A percentile compares a stretch with the other conserved stretches of the same genome.
phyloP scores from a whole-genome alignment of 1,139 yeast genomes.

The Magnusiomyces sp. region DNA sequence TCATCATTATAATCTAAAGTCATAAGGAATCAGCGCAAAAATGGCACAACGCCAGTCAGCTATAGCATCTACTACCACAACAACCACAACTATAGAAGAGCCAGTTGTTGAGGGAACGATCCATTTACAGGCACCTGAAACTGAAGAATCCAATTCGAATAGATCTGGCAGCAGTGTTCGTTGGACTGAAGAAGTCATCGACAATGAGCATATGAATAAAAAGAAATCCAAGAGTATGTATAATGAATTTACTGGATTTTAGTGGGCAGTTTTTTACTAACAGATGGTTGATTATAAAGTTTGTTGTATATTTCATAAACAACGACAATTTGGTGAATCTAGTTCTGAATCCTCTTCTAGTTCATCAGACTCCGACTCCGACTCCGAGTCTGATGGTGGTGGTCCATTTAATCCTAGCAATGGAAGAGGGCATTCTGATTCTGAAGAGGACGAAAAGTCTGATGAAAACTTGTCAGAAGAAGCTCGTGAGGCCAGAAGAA shows the following conservation, averaged over 20 bases:
- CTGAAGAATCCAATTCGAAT: too few species aligned
- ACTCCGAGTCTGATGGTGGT: conserved; percentile 23
- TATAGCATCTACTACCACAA: too few species aligned
- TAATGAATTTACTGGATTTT: conserved; percentile 29
- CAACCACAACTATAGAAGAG: neutral
- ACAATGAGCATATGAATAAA: conserved; percentile 78
- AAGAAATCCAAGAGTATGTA: conserved; percentile 57
- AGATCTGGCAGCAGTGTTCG: conserved; percentile 43
- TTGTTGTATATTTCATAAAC: conserved; percentile 93
- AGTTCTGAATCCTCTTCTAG: conserved; percentile 36
- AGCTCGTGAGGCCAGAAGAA: neutral
- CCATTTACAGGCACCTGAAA: neutral
- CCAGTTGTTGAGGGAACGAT: neutral
- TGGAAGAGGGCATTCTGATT: neutral
- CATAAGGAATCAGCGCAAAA: too few species aligned
- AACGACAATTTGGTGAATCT: conserved; percentile 59
- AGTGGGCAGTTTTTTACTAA: conserved; percentile 6
- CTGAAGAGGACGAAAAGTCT: conserved; percentile 5
- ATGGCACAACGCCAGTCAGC: too few species aligned
- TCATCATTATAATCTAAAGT: too few species aligned
- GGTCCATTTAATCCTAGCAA: conserved; percentile 5
- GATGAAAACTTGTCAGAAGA: neutral
- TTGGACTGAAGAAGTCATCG: conserved; percentile 82
- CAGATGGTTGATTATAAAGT: conserved; percentile 27
- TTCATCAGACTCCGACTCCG: conserved; percentile 27